Evolutionary conservation across 192 early-diverging fungal genomes (phyloP), one percentile per base, ranked within the genome.

Genomic region (Backusella sp.): DNA sequence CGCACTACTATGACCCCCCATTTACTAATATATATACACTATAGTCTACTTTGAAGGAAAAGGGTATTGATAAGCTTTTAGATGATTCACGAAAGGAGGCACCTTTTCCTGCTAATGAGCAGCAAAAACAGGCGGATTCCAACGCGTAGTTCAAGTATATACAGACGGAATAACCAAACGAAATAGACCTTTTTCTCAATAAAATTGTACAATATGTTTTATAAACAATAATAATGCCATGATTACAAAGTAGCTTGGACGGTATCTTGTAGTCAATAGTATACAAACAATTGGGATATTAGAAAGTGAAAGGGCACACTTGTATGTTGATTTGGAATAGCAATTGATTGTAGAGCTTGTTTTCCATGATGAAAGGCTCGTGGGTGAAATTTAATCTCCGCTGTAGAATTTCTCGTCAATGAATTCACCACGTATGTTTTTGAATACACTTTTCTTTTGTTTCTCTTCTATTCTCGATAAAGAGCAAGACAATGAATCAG

Each of bases 1-100:
- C 4, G 4, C 35, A 37, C 7, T n/a, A n/a, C 46, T 17, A 30
- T 68, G 39, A 14, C 30, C 30, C 30, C 11, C 39, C 39, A 28
- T 14, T 70, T 11, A 7, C 23, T 12, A 59, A 6, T 59, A 59
- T 32, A 32, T 28, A 28, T 8, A 62, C 1, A 12, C n/a, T 12
- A 49, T 81, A 94, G 90, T 83, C 83, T 69, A 92, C 90, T 41
- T 86, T 96, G 37, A 91, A 91, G 66, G 91, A 96, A 52, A 94
- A 96, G 76, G 91, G 95, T 6, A 84, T 97, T 56, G 95, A 95
- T 71, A 91, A 90, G 79, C 86, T 97, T 76, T 90, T 97, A 19
- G 79, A 77, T 6, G 96, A 97, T 53, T 95, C 96, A 35, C 88
- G 92, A 68, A 94, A 94, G 73, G 90, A 96, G 14, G 83, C 88